Conservation (phyloP, 192 early-diverging fungal genomes). For the Pecoramyces ruminantium region DNA sequence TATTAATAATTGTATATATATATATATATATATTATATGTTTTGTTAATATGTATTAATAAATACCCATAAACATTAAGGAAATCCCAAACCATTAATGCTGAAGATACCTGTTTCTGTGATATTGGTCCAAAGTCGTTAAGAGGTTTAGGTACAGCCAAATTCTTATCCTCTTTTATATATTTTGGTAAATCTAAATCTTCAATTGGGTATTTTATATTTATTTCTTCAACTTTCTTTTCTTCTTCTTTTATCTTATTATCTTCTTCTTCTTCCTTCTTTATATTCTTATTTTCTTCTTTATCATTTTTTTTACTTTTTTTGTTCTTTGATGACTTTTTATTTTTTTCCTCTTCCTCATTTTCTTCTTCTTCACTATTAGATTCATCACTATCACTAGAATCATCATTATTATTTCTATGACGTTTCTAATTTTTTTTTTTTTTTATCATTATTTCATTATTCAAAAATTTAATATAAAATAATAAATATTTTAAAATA, state of each 20-base stretch:
- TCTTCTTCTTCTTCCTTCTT: slow-evolving; percentile 8
- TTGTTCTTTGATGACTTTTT: slow-evolving; percentile 5
- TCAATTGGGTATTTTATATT: slow-evolving; percentile 64
- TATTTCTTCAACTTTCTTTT: slow-evolving; percentile 2
- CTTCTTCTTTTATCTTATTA: slow-evolving; percentile 1
- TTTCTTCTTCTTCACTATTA: slow-evolving; percentile 15
- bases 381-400: slow-evolving; percentile 39
- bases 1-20: too few species aligned
- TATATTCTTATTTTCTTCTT: neutral
- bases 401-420: too few species aligned
- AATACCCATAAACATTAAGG: slow-evolving; percentile 32
- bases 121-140: slow-evolving; percentile 23
- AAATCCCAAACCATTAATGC: slow-evolving; percentile 53
- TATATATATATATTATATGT: too few species aligned
- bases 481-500: neutral
- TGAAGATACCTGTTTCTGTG: slow-evolving; percentile 16
- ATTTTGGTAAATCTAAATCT: slow-evolving; percentile 52
- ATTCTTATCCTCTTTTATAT: slow-evolving; percentile 8
- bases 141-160: slow-evolving; percentile 9
- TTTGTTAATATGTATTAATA: too few species aligned
- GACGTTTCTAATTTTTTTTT: neutral
- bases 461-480: slow-evolving; percentile 3
- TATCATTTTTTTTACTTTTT: slow-evolving; percentile 8
- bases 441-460: too few species aligned
- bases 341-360: slow-evolving; percentile 6